Percentiles rank a stretch among this genome's conserved stretches.
Evolutionary conservation across 1,139 yeast species (phyloP).

Genomic region (Suhomyces ambrosiae): DNA sequence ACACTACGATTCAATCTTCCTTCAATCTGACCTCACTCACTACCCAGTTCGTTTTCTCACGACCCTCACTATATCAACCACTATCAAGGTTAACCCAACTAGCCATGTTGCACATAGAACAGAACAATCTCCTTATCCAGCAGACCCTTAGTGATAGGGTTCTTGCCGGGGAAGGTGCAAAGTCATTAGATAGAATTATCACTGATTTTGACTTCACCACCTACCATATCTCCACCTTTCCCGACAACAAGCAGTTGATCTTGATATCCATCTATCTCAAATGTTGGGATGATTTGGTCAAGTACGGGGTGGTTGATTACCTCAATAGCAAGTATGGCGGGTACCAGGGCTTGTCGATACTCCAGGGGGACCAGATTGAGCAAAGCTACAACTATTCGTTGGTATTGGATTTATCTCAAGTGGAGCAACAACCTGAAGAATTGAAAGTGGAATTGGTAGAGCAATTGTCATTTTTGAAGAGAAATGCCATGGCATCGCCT

Average conservation of each 20-base stretch:
- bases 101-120: constrained; percentile 48
- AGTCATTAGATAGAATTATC: constrained; percentile 82
- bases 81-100: neutral
- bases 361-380: constrained; percentile 49
- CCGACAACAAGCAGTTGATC: constrained; percentile 61
- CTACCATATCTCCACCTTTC: constrained; percentile 83
- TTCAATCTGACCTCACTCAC: neutral
- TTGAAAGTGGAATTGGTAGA: constrained; percentile 54
- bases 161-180: constrained; percentile 33
- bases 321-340: constrained; percentile 41
- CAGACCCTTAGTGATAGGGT: constrained; percentile 45
- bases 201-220: constrained; percentile 96
- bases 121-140: constrained; percentile 44
- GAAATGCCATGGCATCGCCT: constrained; percentile 91
- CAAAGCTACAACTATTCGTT: constrained; percentile 83
- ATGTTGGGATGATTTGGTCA: constrained; percentile 72
- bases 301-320: constrained; percentile 62
- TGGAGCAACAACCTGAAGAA: constrained; percentile 46
- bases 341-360: constrained; percentile 33
- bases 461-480: constrained; percentile 72
- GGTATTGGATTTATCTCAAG: constrained; percentile 58
- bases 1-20: no score
- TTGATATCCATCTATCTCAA: constrained; percentile 72
- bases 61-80: neutral
- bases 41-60: neutral